Conservation (phyloP, 129 eudicot species). For the Heracleum sosnowskyi region DNA sequence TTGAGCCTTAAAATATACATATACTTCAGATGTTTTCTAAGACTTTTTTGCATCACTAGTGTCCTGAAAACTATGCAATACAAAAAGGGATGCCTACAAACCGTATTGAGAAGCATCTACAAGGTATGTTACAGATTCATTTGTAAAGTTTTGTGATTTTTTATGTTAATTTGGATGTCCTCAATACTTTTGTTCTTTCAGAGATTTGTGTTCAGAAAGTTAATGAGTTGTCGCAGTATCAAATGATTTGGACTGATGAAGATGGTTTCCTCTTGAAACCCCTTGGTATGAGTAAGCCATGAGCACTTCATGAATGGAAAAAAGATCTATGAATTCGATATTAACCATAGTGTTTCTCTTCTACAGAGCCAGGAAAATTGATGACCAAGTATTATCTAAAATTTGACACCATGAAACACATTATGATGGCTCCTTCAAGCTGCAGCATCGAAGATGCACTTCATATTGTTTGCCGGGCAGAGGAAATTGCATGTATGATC, state of each 20-base stretch:
- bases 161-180: slow-evolving; percentile 4
- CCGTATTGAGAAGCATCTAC: slow-evolving; percentile 67
- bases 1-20: slow-evolving; percentile 11
- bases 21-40: slow-evolving; percentile 19
- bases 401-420: slow-evolving; percentile 91
- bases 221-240: slow-evolving; percentile 76
- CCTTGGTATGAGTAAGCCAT: slow-evolving; percentile 51
- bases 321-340: not conserved
- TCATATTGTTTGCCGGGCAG: slow-evolving; percentile 74
- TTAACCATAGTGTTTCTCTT: slow-evolving; percentile 12
- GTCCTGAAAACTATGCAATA: slow-evolving; percentile 71
- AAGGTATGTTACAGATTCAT: slow-evolving; percentile 39
- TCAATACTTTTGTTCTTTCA: slow-evolving; percentile 27
- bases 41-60: slow-evolving; percentile 41
- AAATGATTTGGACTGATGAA: slow-evolving; percentile 96
- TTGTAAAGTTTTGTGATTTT: not conserved
- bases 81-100: slow-evolving; percentile 53
- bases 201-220: slow-evolving; percentile 89
- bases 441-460: slow-evolving; percentile 88
- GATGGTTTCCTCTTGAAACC: slow-evolving; percentile 93
- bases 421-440: slow-evolving; percentile 69
- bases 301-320: slow-evolving; percentile 3
- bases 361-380: slow-evolving; percentile 86
- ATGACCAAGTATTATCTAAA: slow-evolving; percentile 97
- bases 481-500: slow-evolving; percentile 78